Base-by-base conservation (phyloP, 495 filamentous ascomycete species). In the Cryomyces minteri region DNA sequence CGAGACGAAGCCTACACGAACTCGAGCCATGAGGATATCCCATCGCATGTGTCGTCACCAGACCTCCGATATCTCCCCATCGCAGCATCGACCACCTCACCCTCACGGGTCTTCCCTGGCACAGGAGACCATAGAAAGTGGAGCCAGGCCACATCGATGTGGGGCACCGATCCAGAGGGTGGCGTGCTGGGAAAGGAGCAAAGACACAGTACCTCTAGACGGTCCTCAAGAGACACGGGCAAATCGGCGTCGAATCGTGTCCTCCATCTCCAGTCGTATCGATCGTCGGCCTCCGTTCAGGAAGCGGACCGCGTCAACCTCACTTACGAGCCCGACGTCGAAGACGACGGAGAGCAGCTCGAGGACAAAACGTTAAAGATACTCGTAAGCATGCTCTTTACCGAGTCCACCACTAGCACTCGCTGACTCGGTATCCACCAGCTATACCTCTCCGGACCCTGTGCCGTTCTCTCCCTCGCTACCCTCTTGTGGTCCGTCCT, bases 401-500 rank as follows among this genome's bases (percentile, higher is more conserved):
- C 9, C 9, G 1, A 12, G 18, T 11, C 40, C 40, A 9, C 25
- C 40, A 4, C 8, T 29, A 8, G 1, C 40, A 9, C 9, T 37
- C 9, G 40, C 40, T 18, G 1, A 29, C 1, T 29, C 12, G 41
- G 31, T 6, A 10, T 29, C 4, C 43, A 52, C 10, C 42, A 62
- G 47, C 43, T 61, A 46, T 62, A 52, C 48, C 54, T 63, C 41
- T 55, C 57, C 25, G 54, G 50, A 31, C 56, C 54, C 38, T 57
- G 52, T 48, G 51, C 51, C 18, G 6, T 60, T 4, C 43, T 63
- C 40, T 63, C 60, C 38, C 30, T 52, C 30, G 7, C 53, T 40
- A 58, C 54, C 38, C 46, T 47, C 31, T 33, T 51, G 40, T 64
- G 60, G 60, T 53, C 58, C 25, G 6, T 54, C 37, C 32, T 60